Base-by-base conservation (phyloP, 176 grass and related monocot genomes). In the Typha latifolia region DNA sequence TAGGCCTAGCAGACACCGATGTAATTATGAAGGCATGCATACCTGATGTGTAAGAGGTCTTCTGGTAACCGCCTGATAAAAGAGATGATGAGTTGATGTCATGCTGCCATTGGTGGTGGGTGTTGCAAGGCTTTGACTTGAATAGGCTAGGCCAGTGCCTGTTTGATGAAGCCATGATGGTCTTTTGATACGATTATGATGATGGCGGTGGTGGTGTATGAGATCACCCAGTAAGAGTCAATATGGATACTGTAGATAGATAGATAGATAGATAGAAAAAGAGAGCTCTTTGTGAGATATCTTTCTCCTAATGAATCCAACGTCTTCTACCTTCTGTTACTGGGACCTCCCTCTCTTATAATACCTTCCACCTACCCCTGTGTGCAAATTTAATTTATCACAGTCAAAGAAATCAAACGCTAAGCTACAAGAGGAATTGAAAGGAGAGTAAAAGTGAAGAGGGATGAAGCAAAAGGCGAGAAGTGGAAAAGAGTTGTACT, bases 91-190 rank as follows among this genome's bases (percentile, higher is more conserved):
- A 14, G 81, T 18, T 67, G 69, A 90, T 83, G 76, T 87, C 85
- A 50, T 90, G 29, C 78, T 87, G 81, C 83, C 89, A 93, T 79
- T 81, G 79, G 66, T 90, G 70, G 69, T 48, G 72, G 70, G 78
- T 71, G 73, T 67, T 61, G 73, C 64, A 76, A 22, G 87, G 94
- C 79, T 99, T 99, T 27, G 94, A 90, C 74, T 85, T 78, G 94
- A 93, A 99, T 89, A 93, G 80, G 84, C 89, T 99, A 59, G 94
- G 84, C 94, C 94, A 99, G 76, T 99, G 89, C 74, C 71, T 85
- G 74, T 93, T 99, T 8, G 89, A 84, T 70, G 94, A 82, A 3
- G 86, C 89, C 94, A 99, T 99, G 64, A 51, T 32, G 57, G n/a
- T 86, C 37, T 65, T 43, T 43, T 43, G 37, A 43, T 43, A 43